A percentile compares a stretch with the other conserved stretches of the same genome.
Conservation (phyloP, 176 grass and related monocot genomes). For the Microstegium vimineum region DNA sequence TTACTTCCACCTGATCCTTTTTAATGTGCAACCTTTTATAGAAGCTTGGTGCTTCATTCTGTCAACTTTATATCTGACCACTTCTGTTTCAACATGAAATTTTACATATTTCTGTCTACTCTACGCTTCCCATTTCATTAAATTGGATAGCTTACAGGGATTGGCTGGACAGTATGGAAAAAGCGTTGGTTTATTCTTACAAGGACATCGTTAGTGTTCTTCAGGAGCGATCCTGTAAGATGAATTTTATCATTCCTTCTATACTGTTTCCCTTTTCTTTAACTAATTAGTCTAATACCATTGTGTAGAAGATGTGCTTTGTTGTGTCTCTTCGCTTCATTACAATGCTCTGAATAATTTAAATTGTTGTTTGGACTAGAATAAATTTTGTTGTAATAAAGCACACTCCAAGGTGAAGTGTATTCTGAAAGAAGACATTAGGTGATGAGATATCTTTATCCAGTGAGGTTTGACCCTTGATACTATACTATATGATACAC, state of each 20-base stretch:
- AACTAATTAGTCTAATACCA: background rate
- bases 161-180: conserved; percentile 96
- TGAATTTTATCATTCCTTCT: conserved; percentile 7
- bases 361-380: conserved; percentile 13
- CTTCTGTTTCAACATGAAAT: conserved; percentile 11
- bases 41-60: background rate
- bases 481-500: background rate
- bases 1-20: background rate
- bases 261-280: conserved; percentile 2
- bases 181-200: conserved; percentile 97
- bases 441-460: background rate
- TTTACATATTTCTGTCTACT: conserved; percentile 13
- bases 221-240: conserved; percentile 84
- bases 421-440: conserved; percentile 11
- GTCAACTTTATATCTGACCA: background rate
- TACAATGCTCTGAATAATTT: conserved; percentile 14
- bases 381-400: conserved; percentile 1
- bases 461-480: background rate
- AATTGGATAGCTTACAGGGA: conserved; percentile 51
- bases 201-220: conserved; percentile 82
- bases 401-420: background rate
- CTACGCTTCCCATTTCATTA: conserved; percentile 23
- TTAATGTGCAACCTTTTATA: background rate
- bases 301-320: conserved; percentile 8
- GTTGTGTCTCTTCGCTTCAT: conserved; percentile 27